A percentile compares a stretch with the other conserved stretches of the same genome.
Evolutionary conservation across 2,329 filamentous ascomycete genomes (phyloP).

Genomic region (Ilyonectria destructans): DNA sequence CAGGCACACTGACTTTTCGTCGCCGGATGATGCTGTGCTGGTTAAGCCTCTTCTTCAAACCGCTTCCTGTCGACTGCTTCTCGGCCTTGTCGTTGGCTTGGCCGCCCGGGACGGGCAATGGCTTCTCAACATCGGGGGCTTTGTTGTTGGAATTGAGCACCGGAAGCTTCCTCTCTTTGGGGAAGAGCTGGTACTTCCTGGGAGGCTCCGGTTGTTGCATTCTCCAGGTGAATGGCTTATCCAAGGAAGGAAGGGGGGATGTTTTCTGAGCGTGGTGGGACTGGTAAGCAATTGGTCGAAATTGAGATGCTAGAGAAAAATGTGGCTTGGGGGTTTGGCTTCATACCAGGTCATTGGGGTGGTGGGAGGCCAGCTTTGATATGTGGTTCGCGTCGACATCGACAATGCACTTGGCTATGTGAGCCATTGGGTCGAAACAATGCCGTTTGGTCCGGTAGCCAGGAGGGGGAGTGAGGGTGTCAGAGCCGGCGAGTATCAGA

Average conservation of each 20-base stretch:
- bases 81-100: constrained; percentile 61
- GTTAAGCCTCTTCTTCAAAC: constrained; percentile 70
- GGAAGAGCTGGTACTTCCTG: constrained; percentile 75
- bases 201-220: constrained; percentile 69
- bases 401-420: constrained; percentile 74
- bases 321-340: constrained; percentile 30
- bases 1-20: constrained; percentile 76
- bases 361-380: constrained; percentile 64
- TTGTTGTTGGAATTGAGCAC: constrained; percentile 63
- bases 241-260: constrained; percentile 52
- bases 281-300: constrained; percentile 34
- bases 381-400: constrained; percentile 67
- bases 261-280: constrained; percentile 38
- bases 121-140: constrained; percentile 67
- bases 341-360: constrained; percentile 63
- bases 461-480: constrained; percentile 39
- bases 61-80: constrained; percentile 55
- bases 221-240: constrained; percentile 71
- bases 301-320: constrained; percentile 10
- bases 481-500: constrained; percentile 42
- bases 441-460: constrained; percentile 39
- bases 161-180: constrained; percentile 66
- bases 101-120: constrained; percentile 60
- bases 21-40: constrained; percentile 72
- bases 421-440: constrained; percentile 67